Evolutionary conservation across 176 grass and related monocot species (phyloP), one percentile per base, ranked within the genome.

Genomic region (Cenchrus fungigraminus): DNA sequence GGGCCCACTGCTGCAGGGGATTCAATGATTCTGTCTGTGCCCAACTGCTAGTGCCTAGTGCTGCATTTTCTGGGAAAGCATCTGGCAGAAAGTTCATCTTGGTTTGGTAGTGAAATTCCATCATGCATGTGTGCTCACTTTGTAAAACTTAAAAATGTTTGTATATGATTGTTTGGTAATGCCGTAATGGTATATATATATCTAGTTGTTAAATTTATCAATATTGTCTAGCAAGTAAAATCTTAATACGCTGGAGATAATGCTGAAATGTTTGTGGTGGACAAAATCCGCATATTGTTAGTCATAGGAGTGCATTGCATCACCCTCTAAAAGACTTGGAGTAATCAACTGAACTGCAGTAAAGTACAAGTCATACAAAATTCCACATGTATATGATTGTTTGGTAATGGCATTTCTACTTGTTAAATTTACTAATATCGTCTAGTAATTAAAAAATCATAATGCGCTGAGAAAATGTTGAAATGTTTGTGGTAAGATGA

Each of bases 21-120:
- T 83, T 87, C 75, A 75, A 91, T 91, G 80, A 87, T 87, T 83
- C 34, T 91, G 89, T 83, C 89, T 71, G 73, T 4, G 7, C 42
- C 31, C 74, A 83, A 83, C 67, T 79, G 52, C 25, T 58, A 47
- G 47, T 71, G 20, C 31, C 61, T 47, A 14, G 28, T 73, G 54
- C 63, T 65, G 34, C 32, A 65, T 90, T 86, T 80, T 28, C 65
- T 56, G 55, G 82, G 74, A 71, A 80, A 61, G 60, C 72, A 71
- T 82, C 55, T 82, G 72, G 55, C 78, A 82, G 83, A 90, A 90
- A 69, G 67, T 82, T 66, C 40, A 66, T 9, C 28, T 29, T 57
- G 19, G 28, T 56, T 56, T 46, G 15, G 9, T 63, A 63, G 62
- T 68, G 56, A 43, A 42, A 57, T 14, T 2, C 47, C 57, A 78